A percentile compares a stretch with the other conserved stretches of the same genome.
These are phyloP conservation scores for Picochlorum sp. DNA, from an alignment of 139 green algal species.

Conservation along the genomic window DNA sequence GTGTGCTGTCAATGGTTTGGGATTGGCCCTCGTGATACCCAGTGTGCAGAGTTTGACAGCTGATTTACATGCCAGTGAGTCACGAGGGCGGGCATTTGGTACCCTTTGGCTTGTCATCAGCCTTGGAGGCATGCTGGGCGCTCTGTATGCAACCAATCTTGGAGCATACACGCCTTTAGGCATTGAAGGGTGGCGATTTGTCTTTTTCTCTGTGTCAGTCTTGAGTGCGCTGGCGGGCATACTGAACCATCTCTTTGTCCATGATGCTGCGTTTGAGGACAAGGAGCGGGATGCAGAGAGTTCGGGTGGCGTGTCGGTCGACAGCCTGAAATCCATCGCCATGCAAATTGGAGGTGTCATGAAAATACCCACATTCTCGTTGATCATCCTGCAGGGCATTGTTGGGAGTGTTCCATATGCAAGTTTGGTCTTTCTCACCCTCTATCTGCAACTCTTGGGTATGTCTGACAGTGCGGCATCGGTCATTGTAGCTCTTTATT, in stretches of 20 bases:
- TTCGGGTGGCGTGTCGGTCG: background rate
- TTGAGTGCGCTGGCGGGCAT: constrained; percentile 35
- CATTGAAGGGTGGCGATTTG: constrained; percentile 60
- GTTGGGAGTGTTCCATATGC: constrained; percentile 29
- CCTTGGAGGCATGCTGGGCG: constrained; percentile 40
- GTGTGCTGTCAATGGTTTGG: constrained; percentile 60
- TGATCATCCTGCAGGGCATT: constrained; percentile 44
- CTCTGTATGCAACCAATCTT: constrained; percentile 66
- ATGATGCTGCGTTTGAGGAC: constrained; percentile 17
- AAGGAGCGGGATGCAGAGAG: background rate
- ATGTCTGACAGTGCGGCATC: constrained; percentile 46
- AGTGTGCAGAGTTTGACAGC: constrained; percentile 54
- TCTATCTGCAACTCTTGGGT: constrained; percentile 49
- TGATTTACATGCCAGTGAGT: constrained; percentile 39
- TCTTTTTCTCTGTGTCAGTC: constrained; percentile 41
- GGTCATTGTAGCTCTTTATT: constrained; percentile 41
- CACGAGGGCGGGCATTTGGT: constrained; percentile 56
- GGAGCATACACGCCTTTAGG: constrained; percentile 20
- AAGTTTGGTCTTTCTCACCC: constrained; percentile 31
- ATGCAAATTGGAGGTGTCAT: constrained; percentile 25
- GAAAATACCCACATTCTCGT: constrained; percentile 35
- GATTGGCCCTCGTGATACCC: constrained; percentile 62
- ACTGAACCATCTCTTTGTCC: constrained; percentile 18
- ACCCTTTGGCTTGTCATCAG: constrained; percentile 43
- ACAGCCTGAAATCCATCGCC: background rate